Percentiles rank a stretch among this genome's conserved stretches.
Conservation (phyloP, 257 asterid genomes). For the Phtheirospermum japonicum region DNA sequence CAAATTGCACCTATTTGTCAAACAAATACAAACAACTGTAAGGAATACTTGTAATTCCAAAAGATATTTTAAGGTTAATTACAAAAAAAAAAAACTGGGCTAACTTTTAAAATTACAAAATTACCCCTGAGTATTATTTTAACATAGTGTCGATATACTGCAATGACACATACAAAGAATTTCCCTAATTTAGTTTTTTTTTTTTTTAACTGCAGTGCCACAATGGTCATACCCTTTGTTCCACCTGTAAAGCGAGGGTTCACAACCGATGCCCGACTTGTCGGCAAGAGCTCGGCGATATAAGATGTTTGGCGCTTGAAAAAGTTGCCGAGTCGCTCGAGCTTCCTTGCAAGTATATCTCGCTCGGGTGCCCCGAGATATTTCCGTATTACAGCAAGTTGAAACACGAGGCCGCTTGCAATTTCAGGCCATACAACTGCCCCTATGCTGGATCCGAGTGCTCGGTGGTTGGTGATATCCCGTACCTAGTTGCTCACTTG, state of each 20-base stretch:
- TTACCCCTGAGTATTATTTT: not conserved
- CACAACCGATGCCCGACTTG: conserved; percentile 88
- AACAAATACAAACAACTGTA: no score
- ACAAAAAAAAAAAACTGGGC: no score
- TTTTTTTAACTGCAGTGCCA: conserved; percentile 54
- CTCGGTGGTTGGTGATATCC: conserved; percentile 75
- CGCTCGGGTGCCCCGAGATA: conserved; percentile 85
- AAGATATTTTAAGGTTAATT: no score
- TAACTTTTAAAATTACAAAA: not conserved
- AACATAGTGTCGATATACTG: no score
- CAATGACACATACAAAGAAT: no score
- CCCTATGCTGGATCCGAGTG: conserved; percentile 95
- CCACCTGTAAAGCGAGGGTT: conserved; percentile 83
- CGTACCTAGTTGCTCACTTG: conserved; percentile 66
- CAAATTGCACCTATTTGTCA: no score
- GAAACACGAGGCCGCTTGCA: conserved; percentile 78
- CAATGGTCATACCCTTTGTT: conserved; percentile 86
- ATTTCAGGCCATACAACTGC: conserved; percentile 81
- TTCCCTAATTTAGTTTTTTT: no score
- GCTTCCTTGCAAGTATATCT: conserved; percentile 75
- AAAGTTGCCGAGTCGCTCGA: conserved; percentile 93
- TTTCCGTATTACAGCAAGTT: conserved; percentile 86
- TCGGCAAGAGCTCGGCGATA: conserved; percentile 88
- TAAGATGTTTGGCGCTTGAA: conserved; percentile 89
- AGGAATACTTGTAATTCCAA: no score